Conservation (phyloP, 495 filamentous ascomycete species). For the Cladorrhinum samala region DNA sequence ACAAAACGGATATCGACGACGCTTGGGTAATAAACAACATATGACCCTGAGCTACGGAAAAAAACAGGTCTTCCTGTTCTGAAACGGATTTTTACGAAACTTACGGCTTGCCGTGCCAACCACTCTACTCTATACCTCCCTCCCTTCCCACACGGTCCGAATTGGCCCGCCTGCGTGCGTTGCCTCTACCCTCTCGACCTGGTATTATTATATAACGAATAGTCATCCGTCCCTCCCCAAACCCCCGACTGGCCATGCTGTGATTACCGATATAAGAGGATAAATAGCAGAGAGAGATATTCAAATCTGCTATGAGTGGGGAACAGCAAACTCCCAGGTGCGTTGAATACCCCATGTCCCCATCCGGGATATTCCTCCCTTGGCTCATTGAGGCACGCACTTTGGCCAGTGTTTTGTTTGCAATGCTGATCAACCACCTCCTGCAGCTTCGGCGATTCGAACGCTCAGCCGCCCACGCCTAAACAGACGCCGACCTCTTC, state of each 20-base stretch:
- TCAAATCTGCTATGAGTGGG: conserved; percentile 64
- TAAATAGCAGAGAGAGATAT: conserved; percentile 15
- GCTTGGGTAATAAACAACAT: background rate
- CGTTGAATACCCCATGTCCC: conserved; percentile 20
- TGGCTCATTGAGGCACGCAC: background rate
- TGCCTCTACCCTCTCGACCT: background rate
- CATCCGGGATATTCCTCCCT: conserved; percentile 8
- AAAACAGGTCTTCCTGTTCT: background rate
- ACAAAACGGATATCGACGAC: conserved; percentile 10
- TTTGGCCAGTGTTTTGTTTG: conserved; percentile 14
- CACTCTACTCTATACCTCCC: background rate
- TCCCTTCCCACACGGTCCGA: background rate
- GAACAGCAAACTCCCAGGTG: conserved; percentile 69
- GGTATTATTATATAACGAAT: too few relatives aligned
- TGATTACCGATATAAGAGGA: background rate
- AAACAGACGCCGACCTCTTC: conserved; percentile 65
- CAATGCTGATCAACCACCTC: conserved; percentile 21
- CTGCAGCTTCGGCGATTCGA: conserved; percentile 69
- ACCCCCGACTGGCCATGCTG: background rate
- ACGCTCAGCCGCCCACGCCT: conserved; percentile 71
- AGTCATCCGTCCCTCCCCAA: too few relatives aligned
- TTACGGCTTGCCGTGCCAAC: conserved; percentile 1
- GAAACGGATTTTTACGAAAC: conserved; percentile 2
- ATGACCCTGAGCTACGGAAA: background rate
- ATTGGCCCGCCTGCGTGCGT: background rate